phyloP scores from a whole-genome alignment of 345 rosid genomes.

The Erodium maritimum region DNA sequence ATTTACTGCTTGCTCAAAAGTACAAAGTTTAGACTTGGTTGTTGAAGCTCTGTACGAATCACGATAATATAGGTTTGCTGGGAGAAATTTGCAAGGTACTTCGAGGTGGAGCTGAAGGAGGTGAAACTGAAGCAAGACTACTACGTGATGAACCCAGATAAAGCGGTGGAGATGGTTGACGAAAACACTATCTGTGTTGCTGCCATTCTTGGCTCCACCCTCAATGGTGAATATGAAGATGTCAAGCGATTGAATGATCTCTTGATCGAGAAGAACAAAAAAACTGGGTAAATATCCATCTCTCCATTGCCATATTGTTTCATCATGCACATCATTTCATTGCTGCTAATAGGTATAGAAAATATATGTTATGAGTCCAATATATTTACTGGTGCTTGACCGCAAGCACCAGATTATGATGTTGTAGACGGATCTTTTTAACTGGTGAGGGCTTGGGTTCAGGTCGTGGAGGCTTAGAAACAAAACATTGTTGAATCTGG shows the following conservation, averaged over 20 bases:
- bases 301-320: neutral
- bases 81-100: conserved; percentile 42
- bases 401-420: no score
- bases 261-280: conserved; percentile 19
- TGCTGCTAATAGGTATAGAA: neutral
- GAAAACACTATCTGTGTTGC: conserved; percentile 39
- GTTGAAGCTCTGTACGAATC: no score
- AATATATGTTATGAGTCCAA: no score
- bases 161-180: conserved; percentile 32
- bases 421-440: no score
- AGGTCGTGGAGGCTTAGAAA: no score
- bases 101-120: conserved; percentile 33
- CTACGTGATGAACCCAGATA: conserved; percentile 33
- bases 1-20: no score
- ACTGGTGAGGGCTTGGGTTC: no score
- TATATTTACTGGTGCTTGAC: no score
- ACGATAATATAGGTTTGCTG: conserved; percentile 23
- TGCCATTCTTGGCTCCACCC: conserved; percentile 33
- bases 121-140: conserved; percentile 30
- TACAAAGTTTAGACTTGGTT: no score
- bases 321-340: no score
- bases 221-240: conserved; percentile 37
- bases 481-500: no score
- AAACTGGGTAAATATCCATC: conserved; percentile 16
- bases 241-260: conserved; percentile 30